Conservation (phyloP, 2,329 filamentous ascomycete species). For the Xylaria sp. region DNA sequence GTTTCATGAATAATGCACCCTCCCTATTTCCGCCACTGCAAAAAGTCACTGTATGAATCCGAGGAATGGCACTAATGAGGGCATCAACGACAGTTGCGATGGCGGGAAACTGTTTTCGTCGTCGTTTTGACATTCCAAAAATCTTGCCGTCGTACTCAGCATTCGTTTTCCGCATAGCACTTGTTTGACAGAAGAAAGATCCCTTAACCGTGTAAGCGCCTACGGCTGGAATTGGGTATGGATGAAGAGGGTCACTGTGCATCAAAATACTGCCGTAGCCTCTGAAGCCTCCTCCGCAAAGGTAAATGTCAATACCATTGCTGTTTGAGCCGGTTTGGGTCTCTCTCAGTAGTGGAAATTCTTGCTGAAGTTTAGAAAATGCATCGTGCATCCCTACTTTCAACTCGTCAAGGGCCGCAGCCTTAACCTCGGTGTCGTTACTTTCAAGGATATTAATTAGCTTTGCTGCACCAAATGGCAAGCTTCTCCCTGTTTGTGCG, state of each 20-base stretch:
- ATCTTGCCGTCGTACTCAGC: slow-evolving; percentile 64
- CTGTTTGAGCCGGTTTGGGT: slow-evolving; percentile 48
- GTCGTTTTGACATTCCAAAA: slow-evolving; percentile 82
- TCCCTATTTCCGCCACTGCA: slow-evolving; percentile 90
- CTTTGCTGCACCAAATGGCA: slow-evolving; percentile 71
- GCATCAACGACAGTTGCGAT: slow-evolving; percentile 84
- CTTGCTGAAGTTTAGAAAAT: slow-evolving; percentile 63
- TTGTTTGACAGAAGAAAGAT: slow-evolving; percentile 67
- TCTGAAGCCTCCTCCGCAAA: slow-evolving; percentile 89
- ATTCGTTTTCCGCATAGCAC: slow-evolving; percentile 64
- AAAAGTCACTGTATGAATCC: slow-evolving; percentile 80
- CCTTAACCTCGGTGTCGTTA: slow-evolving; percentile 54
- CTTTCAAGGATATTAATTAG: slow-evolving; percentile 62
- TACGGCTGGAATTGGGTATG: slow-evolving; percentile 86
- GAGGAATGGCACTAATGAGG: slow-evolving; percentile 75
- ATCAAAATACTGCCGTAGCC: slow-evolving; percentile 93
- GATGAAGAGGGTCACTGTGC: slow-evolving; percentile 76
- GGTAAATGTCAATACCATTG: slow-evolving; percentile 76
- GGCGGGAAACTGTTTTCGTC: slow-evolving; percentile 84
- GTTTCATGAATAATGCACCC: slow-evolving; percentile 79
- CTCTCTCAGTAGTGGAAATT: slow-evolving; percentile 64
- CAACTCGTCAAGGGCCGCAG: slow-evolving; percentile 66
- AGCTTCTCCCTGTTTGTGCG: slow-evolving; percentile 65
- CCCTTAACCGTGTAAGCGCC: slow-evolving; percentile 79
- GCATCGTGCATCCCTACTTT: slow-evolving; percentile 67